Conservation (phyloP, 257 asterid species). For the Plantago ovata region DNA sequence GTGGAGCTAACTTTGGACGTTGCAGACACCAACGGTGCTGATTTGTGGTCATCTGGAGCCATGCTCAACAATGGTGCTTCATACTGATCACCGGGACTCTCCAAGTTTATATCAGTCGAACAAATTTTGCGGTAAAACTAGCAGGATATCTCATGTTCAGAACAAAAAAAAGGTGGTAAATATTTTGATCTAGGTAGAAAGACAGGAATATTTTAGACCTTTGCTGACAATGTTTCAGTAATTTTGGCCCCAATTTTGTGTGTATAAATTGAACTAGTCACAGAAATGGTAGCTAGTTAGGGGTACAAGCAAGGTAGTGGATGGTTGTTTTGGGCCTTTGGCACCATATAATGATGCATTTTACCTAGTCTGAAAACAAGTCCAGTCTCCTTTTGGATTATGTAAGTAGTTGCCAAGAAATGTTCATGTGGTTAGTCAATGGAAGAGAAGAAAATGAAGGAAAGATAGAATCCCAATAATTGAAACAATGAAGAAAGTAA, state of each 20-base stretch:
- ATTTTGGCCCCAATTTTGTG: constrained; percentile 18
- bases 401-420: no score
- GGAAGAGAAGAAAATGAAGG: no score
- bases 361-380: neutral
- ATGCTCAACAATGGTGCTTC: constrained; percentile 34
- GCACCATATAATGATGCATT: neutral
- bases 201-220: neutral
- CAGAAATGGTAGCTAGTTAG: neutral
- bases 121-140: no score
- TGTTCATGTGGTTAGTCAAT: no score
- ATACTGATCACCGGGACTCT: constrained; percentile 17
- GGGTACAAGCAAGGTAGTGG: neutral
- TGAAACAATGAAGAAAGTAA: no score
- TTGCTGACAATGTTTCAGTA: neutral
- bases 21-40: constrained; percentile 74
- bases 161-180: constrained; percentile 23
- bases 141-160: neutral
- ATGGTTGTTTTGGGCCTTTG: neutral
- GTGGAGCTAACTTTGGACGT: constrained; percentile 52
- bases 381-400: no score
- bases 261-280: neutral
- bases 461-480: no score
- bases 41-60: constrained; percentile 71
- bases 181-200: constrained; percentile 24
- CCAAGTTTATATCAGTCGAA: no score